phyloP scores from a whole-genome alignment of 2,329 filamentous ascomycete genomes.

The Colletotrichum lupini region DNA sequence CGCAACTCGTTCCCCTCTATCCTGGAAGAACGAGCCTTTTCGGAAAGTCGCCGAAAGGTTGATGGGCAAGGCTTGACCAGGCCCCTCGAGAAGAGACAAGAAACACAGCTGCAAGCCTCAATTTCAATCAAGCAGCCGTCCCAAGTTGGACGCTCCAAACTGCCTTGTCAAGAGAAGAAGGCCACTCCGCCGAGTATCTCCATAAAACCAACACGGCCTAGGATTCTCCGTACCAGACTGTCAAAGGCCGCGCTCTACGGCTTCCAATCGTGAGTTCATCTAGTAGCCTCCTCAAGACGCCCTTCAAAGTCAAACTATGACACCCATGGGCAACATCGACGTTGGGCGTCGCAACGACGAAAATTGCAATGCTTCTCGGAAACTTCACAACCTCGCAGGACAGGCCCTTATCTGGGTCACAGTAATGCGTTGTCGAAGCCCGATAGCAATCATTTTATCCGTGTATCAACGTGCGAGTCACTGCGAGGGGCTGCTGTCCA shows the following conservation, averaged over 20 bases:
- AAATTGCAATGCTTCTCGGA: not conserved
- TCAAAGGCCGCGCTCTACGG: not conserved
- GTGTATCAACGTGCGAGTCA: not conserved
- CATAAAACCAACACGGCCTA: not conserved
- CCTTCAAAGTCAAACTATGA: not conserved
- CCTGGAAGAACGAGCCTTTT: not conserved
- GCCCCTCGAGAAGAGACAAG: not conserved
- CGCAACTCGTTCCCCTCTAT: not conserved
- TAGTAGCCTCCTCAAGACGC: not conserved
- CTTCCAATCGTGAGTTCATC: not conserved
- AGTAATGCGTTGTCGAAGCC: not conserved
- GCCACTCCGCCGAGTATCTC: not conserved
- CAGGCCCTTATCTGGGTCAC: not conserved
- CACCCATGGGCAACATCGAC: not conserved
- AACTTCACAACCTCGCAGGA: not conserved
- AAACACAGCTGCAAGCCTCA: not conserved
- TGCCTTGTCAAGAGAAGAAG: not conserved
- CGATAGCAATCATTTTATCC: not conserved
- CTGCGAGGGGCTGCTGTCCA: not conserved
- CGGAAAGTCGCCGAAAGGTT: not conserved
- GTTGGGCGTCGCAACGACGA: not conserved
- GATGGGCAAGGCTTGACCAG: not conserved
- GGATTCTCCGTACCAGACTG: not conserved
- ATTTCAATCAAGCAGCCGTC: not conserved
- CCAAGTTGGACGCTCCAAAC: not conserved